Conservation (phyloP, 176 grass and related monocot genomes). For the Oryza coarctata region DNA sequence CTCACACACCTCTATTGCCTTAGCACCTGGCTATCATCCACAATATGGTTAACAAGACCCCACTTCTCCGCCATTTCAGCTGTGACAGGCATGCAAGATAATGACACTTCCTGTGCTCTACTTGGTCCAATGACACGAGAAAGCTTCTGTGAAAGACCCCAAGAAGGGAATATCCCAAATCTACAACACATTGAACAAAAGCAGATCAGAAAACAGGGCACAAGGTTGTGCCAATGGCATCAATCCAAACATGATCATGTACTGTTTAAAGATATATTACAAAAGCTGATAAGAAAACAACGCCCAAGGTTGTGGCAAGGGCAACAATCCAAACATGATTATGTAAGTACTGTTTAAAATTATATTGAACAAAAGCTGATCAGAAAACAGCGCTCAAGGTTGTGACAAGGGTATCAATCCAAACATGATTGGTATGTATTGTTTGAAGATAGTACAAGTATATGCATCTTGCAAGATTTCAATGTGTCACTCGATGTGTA, state of each 20-base stretch:
- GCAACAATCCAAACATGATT: too few species aligned
- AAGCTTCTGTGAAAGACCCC: conserved; percentile 93
- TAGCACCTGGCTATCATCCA: conserved; percentile 71
- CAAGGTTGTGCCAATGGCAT: not conserved
- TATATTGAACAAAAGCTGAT: too few species aligned
- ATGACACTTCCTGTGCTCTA: conserved; percentile 80
- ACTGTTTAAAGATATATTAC: not conserved
- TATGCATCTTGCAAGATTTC: not conserved
- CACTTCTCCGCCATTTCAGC: conserved; percentile 82
- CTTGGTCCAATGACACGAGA: conserved; percentile 79
- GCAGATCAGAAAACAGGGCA: conserved; percentile 11
- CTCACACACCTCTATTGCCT: conserved; percentile 62
- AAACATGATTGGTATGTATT: too few species aligned
- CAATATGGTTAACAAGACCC: conserved; percentile 83
- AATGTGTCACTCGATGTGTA: too few species aligned
- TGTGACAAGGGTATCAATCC: too few species aligned
- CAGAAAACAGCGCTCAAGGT: too few species aligned
- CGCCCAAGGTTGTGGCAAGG: too few species aligned
- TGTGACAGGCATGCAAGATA: conserved; percentile 64
- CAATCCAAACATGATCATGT: not conserved
- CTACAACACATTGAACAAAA: conserved; percentile 41
- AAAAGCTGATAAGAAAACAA: too few species aligned
- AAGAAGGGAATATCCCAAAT: conserved; percentile 95
- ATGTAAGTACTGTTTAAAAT: not conserved
- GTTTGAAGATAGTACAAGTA: not conserved